Evolutionary conservation across 805 yeast genomes (phyloP), one percentile per base, ranked within the genome.

Genomic region (Candida fluviatilis): DNA sequence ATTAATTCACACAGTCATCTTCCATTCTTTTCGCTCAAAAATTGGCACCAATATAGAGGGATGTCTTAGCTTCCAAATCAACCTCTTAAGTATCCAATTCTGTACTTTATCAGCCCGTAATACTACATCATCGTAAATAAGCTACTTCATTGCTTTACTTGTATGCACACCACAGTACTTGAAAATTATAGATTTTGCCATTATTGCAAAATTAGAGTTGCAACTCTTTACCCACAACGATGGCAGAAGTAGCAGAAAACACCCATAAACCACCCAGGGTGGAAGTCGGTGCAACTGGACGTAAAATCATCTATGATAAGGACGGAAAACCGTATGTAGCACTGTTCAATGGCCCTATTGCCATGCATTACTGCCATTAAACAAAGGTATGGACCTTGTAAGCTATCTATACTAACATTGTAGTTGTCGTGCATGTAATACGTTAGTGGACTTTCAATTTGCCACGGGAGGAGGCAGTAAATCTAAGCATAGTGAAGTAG

Each of bases 281-380:
- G 0, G 69, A 49, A 10, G 48, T 69, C 35, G 87, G 87, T 0
- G 66, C 75, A 2, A 55, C 74, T 16, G 95, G 95, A 0, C 69
- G 82, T 34, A 78, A 76, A 48, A 82, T 88, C 41, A 61, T 87
- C 16, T 78, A 85, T 40, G 96, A 86, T 54, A 81, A 86, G 55
- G 83, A 91, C 60, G 98, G 98, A 1, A 90, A 87, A 60, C 97
- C 97, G 89, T 85, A 69, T 57, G 93, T 78, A n/a, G n/a, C n/a
- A n/a, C n/a, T n/a, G n/a, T n/a, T n/a, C n/a, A n/a, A n/a, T n/a
- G n/a, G n/a, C n/a, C n/a, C n/a, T n/a, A 43, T 7, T 17, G 17
- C 17, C 24, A 21, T 6, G 24, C 24, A 21, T 6, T 6, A 10
- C 8, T 21, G 8, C 6, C 24, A 21, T 6, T 21, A 10, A 21